Percentiles rank a stretch among this genome's conserved stretches.
These are phyloP conservation scores for Neofusicoccum sp. DNA, from an alignment of 2,329 filamentous ascomycete genomes.

Conservation along the genomic window DNA sequence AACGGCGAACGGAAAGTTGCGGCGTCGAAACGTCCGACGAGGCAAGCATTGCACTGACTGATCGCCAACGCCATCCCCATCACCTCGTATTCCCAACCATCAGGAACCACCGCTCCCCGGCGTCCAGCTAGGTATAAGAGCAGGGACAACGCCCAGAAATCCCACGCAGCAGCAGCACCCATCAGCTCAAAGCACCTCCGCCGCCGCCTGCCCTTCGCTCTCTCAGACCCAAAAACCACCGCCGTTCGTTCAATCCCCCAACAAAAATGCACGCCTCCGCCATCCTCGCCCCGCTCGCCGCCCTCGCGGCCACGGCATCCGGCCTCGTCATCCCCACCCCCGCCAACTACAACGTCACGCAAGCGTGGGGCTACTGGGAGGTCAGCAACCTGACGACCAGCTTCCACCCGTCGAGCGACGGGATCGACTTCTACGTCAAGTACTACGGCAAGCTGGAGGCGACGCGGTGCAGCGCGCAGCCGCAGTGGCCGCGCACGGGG, in stretches of 20 bases:
- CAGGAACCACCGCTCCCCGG: too few species aligned
- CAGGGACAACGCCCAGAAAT: too few species aligned
- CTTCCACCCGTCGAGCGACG: not conserved
- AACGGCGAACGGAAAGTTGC: too few species aligned
- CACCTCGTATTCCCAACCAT: too few species aligned
- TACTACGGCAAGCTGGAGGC: slow-evolving; percentile 1
- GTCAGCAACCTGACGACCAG: slow-evolving; percentile 5
- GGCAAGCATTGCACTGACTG: too few species aligned
- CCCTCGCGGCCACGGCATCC: not conserved
- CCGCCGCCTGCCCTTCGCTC: not conserved
- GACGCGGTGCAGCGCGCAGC: not conserved
- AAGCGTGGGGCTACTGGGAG: slow-evolving; percentile 8
- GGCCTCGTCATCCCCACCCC: not conserved
- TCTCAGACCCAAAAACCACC: too few species aligned
- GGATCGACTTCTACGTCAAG: not conserved
- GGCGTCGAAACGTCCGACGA: too few species aligned
- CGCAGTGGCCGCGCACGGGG: not conserved
- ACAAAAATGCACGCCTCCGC: slow-evolving; percentile 3
- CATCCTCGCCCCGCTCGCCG: slow-evolving; percentile 2
- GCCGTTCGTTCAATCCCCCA: not conserved
- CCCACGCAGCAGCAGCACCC: too few species aligned
- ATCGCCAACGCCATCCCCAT: too few species aligned
- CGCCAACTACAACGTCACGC: slow-evolving; percentile 7
- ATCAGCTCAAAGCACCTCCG: not conserved
- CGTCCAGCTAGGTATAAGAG: too few species aligned